A percentile compares a stretch with the other conserved stretches of the same genome.
Conservation (phyloP, 257 asterid species). For the Capsicum baccatum region DNA sequence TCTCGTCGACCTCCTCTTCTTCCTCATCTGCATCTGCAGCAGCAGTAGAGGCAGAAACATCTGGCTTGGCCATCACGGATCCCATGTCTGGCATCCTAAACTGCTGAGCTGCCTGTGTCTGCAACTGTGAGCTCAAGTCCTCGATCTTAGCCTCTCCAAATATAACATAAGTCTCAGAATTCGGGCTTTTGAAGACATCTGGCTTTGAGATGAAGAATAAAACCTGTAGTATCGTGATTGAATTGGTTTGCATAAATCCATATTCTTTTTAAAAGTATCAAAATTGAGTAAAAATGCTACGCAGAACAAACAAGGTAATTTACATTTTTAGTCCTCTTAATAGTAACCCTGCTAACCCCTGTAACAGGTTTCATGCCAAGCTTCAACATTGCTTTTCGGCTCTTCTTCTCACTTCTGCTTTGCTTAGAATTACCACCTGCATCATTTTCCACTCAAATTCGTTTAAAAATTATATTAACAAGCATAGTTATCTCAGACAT, state of each 20-base stretch:
- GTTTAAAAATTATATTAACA: background rate
- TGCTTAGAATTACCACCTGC: slow-evolving; percentile 78
- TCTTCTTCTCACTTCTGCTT: slow-evolving; percentile 97
- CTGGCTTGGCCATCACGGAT: slow-evolving; percentile 66
- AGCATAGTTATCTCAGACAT: background rate
- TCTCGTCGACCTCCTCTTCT: slow-evolving; percentile 79
- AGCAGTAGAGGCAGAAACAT: slow-evolving; percentile 46
- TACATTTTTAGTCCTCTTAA: slow-evolving; percentile 85
- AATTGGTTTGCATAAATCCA: background rate
- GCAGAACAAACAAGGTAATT: background rate
- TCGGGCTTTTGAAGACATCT: slow-evolving; percentile 90
- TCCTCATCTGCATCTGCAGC: slow-evolving; percentile 62
- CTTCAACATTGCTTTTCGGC: slow-evolving; percentile 94
- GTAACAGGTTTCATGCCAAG: slow-evolving; percentile 87
- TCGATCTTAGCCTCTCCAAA: slow-evolving; percentile 95
- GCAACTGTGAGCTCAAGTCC: slow-evolving; percentile 93
- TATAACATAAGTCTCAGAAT: slow-evolving; percentile 79
- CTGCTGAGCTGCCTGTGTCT: slow-evolving; percentile 94
- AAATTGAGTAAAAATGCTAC: background rate
- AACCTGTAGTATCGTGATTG: slow-evolving; percentile 48
- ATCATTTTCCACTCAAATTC: background rate
- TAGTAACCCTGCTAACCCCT: slow-evolving; percentile 89
- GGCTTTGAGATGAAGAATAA: slow-evolving; percentile 88
- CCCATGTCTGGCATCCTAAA: slow-evolving; percentile 84
- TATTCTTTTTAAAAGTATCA: background rate